Evolutionary conservation across 2,329 filamentous ascomycete species (phyloP), one percentile per base, ranked within the genome.

Genomic region (Neofusicoccum kwambonambiense): DNA sequence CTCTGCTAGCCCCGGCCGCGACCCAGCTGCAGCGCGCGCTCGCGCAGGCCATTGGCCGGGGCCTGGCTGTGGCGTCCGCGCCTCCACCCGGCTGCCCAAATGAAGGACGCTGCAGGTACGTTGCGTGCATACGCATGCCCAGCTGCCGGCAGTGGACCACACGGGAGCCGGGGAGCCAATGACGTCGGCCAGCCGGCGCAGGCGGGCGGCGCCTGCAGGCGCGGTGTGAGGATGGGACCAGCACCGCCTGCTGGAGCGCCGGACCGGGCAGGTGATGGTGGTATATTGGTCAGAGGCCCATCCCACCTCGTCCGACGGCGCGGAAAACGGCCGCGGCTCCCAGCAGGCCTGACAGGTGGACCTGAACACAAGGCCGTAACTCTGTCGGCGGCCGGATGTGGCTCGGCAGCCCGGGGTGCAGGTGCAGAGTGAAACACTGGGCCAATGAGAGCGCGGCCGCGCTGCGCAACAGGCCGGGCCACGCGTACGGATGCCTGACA

Each of bases 91-190:
- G 27, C 27, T 31, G 27, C 13, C 42, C 41, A 60, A 60, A 60
- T 60, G 56, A 60, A 60, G 56, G 31, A 60, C 41, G 56, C 56
- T 35, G 56, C 56, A 45, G 56, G 56, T 60, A 60, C 56, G 41
- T 60, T 60, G 56, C 56, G 19, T 45, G 56, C 56, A 60, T 60
- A 60, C 56, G 56, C 56, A 47, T 27, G 19, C 56, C 27, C 27
- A 31, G 27, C 15, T 44, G 37, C 27, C 56, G 56, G 56, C 42
- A 60, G 56, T 47, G 56, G 56, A 12, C 56, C 56, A 60, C 56
- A 22, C 37, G 56, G 19, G 15, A 34, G 41, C 56, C 37, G 56
- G 15, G 15, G 3, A 9, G 31, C 56, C 56, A 60, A 42, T 60
- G 22, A 22, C 13, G 8, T 17, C 15, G 39, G 12, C 12, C n/a